Evolutionary conservation across 2,329 filamentous ascomycete genomes (phyloP).

Genomic region (Phymatotrichopsis omnivora): DNA sequence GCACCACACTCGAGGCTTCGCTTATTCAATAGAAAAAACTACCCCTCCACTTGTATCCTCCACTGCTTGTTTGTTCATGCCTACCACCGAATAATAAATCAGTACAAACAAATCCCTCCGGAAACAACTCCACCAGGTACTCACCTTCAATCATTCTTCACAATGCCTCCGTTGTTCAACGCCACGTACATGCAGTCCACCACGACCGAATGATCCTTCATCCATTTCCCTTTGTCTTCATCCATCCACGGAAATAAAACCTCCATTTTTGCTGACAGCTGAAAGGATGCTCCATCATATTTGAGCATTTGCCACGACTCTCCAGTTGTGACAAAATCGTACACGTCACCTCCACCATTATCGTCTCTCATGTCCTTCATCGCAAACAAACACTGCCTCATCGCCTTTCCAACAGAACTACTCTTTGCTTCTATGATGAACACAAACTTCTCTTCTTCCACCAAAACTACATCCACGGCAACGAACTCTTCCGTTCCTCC

Average conservation of each 20-base stretch:
- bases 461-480: not conserved
- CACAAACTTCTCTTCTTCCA: conserved; percentile 7
- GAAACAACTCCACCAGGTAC: too few relatives aligned
- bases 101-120: too few relatives aligned
- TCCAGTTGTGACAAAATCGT: conserved; percentile 6
- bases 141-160: too few relatives aligned
- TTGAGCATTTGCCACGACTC: conserved; percentile 5
- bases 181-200: conserved; percentile 20
- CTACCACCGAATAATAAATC: too few relatives aligned
- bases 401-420: conserved; percentile 7
- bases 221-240: conserved; percentile 15
- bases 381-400: too few relatives aligned
- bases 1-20: too few relatives aligned
- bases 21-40: too few relatives aligned
- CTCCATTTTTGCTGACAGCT: not conserved
- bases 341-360: conserved; percentile 4
- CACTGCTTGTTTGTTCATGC: too few relatives aligned
- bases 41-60: too few relatives aligned
- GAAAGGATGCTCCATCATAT: conserved; percentile 2
- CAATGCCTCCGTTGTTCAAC: conserved; percentile 16
- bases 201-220: conserved; percentile 12
- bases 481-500: conserved; percentile 1
- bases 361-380: too few relatives aligned
- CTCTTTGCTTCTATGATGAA: too few relatives aligned
- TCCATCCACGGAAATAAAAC: conserved; percentile 15